These are phyloP conservation scores for Calycina herbarum DNA, from an alignment of 2,329 filamentous ascomycete genomes.

Conservation along the genomic window DNA sequence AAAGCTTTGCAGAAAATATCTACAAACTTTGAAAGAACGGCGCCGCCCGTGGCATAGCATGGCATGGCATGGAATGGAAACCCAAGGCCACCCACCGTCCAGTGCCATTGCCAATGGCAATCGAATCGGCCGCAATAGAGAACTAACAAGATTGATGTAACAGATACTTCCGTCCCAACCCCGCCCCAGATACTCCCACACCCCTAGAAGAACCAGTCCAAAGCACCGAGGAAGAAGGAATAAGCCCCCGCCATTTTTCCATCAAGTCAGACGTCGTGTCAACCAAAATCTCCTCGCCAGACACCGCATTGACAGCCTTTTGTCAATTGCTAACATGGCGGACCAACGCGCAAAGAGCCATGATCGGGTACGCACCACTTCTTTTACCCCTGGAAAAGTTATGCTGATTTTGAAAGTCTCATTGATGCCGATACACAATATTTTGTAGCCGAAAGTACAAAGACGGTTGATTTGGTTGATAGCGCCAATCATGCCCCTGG, in stretches of 20 bases:
- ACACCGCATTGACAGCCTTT: slow-evolving; percentile 47
- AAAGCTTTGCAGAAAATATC: not conserved
- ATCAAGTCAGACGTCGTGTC: slow-evolving; percentile 33
- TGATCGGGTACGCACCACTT: slow-evolving; percentile 42
- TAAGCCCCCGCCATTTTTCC: slow-evolving; percentile 16
- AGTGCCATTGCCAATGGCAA: not conserved
- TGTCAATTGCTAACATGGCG: slow-evolving; percentile 52
- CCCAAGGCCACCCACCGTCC: not conserved
- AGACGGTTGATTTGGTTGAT: slow-evolving; percentile 41
- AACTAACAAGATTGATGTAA: slow-evolving; percentile 11
- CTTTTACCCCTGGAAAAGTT: not conserved
- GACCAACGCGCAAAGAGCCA: slow-evolving; percentile 47
- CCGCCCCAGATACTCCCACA: slow-evolving; percentile 10
- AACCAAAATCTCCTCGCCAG: slow-evolving; percentile 40
- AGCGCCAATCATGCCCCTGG: slow-evolving; percentile 32
- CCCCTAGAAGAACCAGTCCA: not conserved
- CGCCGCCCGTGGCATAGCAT: too few species aligned
- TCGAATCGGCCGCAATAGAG: not conserved
- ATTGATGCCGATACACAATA: slow-evolving; percentile 49
- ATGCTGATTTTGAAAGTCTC: slow-evolving; percentile 38
- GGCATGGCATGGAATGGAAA: not conserved
- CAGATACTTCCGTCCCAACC: slow-evolving; percentile 36
- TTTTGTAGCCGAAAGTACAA: slow-evolving; percentile 53
- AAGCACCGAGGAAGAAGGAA: slow-evolving; percentile 12
- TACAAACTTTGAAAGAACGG: not conserved